Evolutionary conservation across 2,329 filamentous ascomycete genomes (phyloP), one percentile per base, ranked within the genome.

Genomic region (Xylaria sp.): DNA sequence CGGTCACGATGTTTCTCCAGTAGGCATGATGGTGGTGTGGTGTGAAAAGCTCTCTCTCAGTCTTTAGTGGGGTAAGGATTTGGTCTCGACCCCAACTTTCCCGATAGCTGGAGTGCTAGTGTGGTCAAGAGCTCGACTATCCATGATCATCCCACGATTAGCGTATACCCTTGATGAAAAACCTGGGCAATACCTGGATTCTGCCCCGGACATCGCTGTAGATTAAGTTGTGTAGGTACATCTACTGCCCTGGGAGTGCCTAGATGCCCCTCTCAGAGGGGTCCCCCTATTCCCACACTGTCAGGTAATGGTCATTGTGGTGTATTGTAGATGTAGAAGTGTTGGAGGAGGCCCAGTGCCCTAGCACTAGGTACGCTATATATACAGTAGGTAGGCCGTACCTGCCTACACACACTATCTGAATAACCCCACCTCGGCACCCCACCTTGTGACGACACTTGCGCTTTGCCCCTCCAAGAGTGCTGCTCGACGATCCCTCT

Each of bases 391-490:
- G n/a, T n/a, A n/a, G n/a, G n/a, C n/a, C n/a, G n/a, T n/a, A n/a
- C n/a, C n/a, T n/a, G n/a, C n/a, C n/a, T n/a, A n/a, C n/a, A n/a
- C n/a, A n/a, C n/a, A 52, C 46, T 32, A 63, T 8, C 12, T 37
- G 10, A 8, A 37, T 59, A 59, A 59, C 65, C 66, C 69, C 65
- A 68, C 69, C 69, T 68, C 41, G 41, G 3, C 32, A 23, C 63
- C 55, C 64, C 68, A 50, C 28, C 59, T 13, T 39, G 68, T 70
- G 69, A 71, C 69, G 69, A 71, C 69, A 71, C 58, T 12, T 9
- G 44, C 63, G 39, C 63, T 57, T 69, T 71, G 48, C 66, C 69
- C 69, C 69, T 71, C 69, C 59, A 69, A 63, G 63, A 13, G 15
- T 46, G 34, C 18, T 46, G 15, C 55, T 61, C 37, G 68, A 70